phyloP scores from a whole-genome alignment of 225 moss, liverwort and hornwort genomes.

The Lunularia cruciata region DNA sequence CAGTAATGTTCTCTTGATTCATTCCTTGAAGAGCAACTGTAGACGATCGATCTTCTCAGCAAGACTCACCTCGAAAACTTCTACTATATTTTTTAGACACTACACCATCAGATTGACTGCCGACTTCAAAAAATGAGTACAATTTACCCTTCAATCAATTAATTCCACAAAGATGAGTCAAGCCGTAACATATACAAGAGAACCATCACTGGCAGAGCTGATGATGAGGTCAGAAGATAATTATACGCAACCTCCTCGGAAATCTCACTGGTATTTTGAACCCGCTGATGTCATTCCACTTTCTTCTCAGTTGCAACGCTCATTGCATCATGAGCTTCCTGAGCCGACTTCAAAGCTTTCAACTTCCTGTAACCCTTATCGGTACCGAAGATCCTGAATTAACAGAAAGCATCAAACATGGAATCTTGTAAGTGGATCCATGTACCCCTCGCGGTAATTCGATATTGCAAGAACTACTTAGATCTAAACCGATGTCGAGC shows the following conservation, averaged over 20 bases:
- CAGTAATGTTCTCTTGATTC: background rate
- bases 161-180: slow-evolving; percentile 16
- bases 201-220: slow-evolving; percentile 14
- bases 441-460: too few relatives aligned
- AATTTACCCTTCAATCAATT: slow-evolving; percentile 24
- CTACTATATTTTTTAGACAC: slow-evolving; percentile 5
- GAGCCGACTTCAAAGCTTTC: slow-evolving; percentile 52
- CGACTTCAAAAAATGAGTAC: slow-evolving; percentile 29
- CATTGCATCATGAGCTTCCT: slow-evolving; percentile 8
- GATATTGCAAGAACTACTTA: too few relatives aligned
- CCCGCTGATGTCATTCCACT: slow-evolving; percentile 19
- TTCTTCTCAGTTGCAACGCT: slow-evolving; percentile 24
- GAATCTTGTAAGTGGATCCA: too few relatives aligned
- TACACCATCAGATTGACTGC: slow-evolving; percentile 14
- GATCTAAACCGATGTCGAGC: too few relatives aligned
- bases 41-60: slow-evolving; percentile 10
- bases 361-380: slow-evolving; percentile 65
- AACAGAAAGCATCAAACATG: too few relatives aligned
- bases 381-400: slow-evolving; percentile 64
- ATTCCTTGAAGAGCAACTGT: slow-evolving; percentile 10
- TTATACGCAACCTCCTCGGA: background rate
- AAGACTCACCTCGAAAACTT: slow-evolving; percentile 1
- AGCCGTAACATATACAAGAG: slow-evolving; percentile 32
- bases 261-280: background rate
- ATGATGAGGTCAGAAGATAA: slow-evolving; percentile 6